These are phyloP conservation scores for Phlyctochytrium planicorne DNA, from an alignment of 192 early-diverging fungal genomes.

Conservation along the genomic window DNA sequence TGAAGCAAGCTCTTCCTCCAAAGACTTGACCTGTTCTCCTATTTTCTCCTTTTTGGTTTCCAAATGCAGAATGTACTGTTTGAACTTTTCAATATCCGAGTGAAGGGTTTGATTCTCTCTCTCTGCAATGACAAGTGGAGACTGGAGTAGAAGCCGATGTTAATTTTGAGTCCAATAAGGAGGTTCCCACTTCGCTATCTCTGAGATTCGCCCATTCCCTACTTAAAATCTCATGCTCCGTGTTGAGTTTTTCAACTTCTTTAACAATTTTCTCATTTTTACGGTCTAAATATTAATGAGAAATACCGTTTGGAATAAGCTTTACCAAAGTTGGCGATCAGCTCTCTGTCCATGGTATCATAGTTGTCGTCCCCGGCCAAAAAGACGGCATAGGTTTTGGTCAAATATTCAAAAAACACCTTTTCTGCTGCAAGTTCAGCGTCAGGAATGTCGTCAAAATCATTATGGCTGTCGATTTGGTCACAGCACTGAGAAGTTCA, in stretches of 20 bases:
- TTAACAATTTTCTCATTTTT: slow-evolving; percentile 54
- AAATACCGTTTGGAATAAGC: not conserved
- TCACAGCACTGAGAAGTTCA: slow-evolving; percentile 45
- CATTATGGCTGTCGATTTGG: slow-evolving; percentile 40
- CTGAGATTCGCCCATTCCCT: slow-evolving; percentile 42
- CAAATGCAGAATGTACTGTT: slow-evolving; percentile 44
- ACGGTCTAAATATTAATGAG: slow-evolving; percentile 30
- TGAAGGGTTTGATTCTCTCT: slow-evolving; percentile 52
- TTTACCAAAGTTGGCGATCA: slow-evolving; percentile 58
- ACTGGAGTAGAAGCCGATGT: too few species aligned
- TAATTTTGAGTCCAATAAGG: slow-evolving; percentile 11
- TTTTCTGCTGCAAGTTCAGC: slow-evolving; percentile 49
- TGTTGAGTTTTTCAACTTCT: slow-evolving; percentile 39
- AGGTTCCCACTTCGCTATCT: slow-evolving; percentile 46
- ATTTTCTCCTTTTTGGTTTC: slow-evolving; percentile 49
- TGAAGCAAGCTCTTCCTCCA: slow-evolving; percentile 35
- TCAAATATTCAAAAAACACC: slow-evolving; percentile 72
- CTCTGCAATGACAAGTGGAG: slow-evolving; percentile 54
- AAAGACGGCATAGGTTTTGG: slow-evolving; percentile 62
- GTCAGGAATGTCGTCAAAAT: slow-evolving; percentile 14
- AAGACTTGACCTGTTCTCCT: slow-evolving; percentile 41
- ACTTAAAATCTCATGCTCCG: slow-evolving; percentile 52
- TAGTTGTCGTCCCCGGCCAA: slow-evolving; percentile 67
- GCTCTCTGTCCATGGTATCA: slow-evolving; percentile 51
- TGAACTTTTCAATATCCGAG: slow-evolving; percentile 63